These are phyloP conservation scores for Plasmodium berghei DNA, from an alignment of 169 alveolate genomes.

Conservation along the genomic window DNA sequence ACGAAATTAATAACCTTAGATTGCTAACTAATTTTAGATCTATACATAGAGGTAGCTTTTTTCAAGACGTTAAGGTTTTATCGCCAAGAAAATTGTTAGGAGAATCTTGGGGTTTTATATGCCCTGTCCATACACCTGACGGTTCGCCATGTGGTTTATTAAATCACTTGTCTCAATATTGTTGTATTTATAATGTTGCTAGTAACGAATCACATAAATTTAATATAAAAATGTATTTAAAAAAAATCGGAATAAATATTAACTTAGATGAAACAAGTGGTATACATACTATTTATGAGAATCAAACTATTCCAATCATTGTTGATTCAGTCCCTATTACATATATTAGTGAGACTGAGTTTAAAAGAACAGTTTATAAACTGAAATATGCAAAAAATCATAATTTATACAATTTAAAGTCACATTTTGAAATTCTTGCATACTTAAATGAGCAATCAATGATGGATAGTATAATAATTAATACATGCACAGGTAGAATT, in stretches of 20 bases:
- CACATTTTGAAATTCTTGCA: constrained; percentile 70
- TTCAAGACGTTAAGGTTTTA: constrained; percentile 80
- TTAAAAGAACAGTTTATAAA: constrained; percentile 77
- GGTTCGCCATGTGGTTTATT: constrained; percentile 99
- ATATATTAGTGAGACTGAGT: constrained; percentile 84
- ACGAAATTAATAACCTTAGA: constrained; percentile 97
- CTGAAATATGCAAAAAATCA: constrained; percentile 72
- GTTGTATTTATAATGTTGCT: constrained; percentile 78
- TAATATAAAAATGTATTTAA: constrained; percentile 66
- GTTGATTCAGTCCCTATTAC: constrained; percentile 78
- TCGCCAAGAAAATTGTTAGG: constrained; percentile 96
- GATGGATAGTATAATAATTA: constrained; percentile 93
- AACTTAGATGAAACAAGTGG: constrained; percentile 75
- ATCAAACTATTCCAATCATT: constrained; percentile 63
- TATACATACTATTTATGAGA: constrained; percentile 44
- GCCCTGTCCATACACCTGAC: constrained; percentile 99
- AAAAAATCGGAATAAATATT: constrained; percentile 57
- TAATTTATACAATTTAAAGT: constrained; percentile 53
- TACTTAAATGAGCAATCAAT: constrained; percentile 42
- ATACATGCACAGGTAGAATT: constrained; percentile 97
- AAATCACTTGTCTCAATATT: constrained; percentile 95
- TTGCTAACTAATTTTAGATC: constrained; percentile 98
- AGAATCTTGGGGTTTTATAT: constrained; percentile 99
- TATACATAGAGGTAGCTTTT: constrained; percentile 99
- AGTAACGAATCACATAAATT: constrained; percentile 65